phyloP scores from a whole-genome alignment of 805 yeast genomes.

The Ogataea allantospora region DNA sequence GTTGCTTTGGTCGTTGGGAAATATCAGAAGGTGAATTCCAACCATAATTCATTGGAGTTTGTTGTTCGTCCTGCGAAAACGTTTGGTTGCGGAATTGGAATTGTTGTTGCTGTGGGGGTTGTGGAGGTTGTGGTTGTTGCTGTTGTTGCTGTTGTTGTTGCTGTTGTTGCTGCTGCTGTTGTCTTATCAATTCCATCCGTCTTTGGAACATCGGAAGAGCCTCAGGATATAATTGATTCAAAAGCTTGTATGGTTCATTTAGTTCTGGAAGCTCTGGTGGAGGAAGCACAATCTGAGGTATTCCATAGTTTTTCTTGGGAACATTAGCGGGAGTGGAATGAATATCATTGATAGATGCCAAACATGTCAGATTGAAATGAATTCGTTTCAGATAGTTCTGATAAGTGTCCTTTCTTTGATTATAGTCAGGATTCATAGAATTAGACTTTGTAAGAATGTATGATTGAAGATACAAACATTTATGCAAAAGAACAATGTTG shows the following conservation, averaged over 20 bases:
- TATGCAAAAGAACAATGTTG: constrained; percentile 34
- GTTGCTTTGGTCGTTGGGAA: constrained; percentile 10
- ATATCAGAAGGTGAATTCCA: constrained; percentile 12
- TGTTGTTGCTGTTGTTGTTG: constrained; percentile 11
- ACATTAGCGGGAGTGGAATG: constrained; percentile 30
- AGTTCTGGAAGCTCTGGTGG: constrained; percentile 58
- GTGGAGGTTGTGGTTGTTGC: constrained; percentile 9
- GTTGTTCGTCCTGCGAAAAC: constrained; percentile 15
- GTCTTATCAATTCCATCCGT: constrained; percentile 27
- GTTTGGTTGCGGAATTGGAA: constrained; percentile 19
- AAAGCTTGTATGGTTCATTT: constrained; percentile 40
- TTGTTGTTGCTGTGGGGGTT: constrained; percentile 12
- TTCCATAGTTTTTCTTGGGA: constrained; percentile 29
- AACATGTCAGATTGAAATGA: constrained; percentile 36
- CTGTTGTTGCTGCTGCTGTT: constrained; percentile 28
- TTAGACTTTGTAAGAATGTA: constrained; percentile 26
- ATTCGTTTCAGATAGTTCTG: constrained; percentile 37
- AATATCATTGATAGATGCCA: constrained; percentile 38
- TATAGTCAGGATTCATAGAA: constrained; percentile 21
- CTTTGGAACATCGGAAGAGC: constrained; percentile 36
- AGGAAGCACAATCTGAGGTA: constrained; percentile 51
- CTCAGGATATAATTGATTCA: constrained; percentile 48
- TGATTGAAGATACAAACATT: constrained; percentile 32
- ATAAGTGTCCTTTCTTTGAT: constrained; percentile 30
- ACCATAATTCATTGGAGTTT: constrained; percentile 6